A percentile compares a stretch with the other conserved stretches of the same genome.
phyloP scores from a whole-genome alignment of 2,329 filamentous ascomycete genomes.

The Ascochyta viciae-villosae region DNA sequence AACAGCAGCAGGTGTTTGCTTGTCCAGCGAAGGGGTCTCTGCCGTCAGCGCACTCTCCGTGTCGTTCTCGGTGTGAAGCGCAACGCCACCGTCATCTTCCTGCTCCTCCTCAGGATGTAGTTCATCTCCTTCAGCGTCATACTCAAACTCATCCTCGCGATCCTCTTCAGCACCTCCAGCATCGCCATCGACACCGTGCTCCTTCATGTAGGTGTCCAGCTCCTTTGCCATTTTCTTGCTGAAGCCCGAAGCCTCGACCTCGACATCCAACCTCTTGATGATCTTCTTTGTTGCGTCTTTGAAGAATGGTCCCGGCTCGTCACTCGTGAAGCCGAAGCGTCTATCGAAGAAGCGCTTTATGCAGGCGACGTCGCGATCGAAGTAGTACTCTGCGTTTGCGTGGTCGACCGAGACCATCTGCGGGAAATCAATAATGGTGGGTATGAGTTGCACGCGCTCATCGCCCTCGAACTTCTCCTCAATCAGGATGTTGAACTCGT shows the following conservation, averaged over 20 bases:
- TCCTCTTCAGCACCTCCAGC: constrained; percentile 47
- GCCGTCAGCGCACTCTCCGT: not conserved
- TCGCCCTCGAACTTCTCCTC: constrained; percentile 67
- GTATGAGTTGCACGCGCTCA: constrained; percentile 65
- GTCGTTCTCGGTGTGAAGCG: not conserved
- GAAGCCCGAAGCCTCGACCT: constrained; percentile 92
- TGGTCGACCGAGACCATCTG: constrained; percentile 98
- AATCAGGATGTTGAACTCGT: constrained; percentile 98
- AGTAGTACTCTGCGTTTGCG: constrained; percentile 93
- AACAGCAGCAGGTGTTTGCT: constrained; percentile 23
- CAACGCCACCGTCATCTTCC: not conserved
- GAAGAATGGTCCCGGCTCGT: constrained; percentile 84
- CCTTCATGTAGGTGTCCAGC: constrained; percentile 86
- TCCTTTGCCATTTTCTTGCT: constrained; percentile 97
- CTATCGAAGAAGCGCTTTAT: constrained; percentile 93
- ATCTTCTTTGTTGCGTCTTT: constrained; percentile 77
- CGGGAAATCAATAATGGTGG: constrained; percentile 94
- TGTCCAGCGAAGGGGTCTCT: not conserved
- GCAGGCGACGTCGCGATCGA: constrained; percentile 93
- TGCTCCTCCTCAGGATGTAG: constrained; percentile 5
- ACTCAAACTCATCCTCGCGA: constrained; percentile 28
- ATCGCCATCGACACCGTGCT: constrained; percentile 66
- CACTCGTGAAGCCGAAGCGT: constrained; percentile 84
- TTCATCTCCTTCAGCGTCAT: constrained; percentile 16
- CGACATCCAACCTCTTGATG: constrained; percentile 80